Evolutionary conservation across 2,329 filamentous ascomycete species (phyloP).

Genomic region (Fonsecaea monophora): DNA sequence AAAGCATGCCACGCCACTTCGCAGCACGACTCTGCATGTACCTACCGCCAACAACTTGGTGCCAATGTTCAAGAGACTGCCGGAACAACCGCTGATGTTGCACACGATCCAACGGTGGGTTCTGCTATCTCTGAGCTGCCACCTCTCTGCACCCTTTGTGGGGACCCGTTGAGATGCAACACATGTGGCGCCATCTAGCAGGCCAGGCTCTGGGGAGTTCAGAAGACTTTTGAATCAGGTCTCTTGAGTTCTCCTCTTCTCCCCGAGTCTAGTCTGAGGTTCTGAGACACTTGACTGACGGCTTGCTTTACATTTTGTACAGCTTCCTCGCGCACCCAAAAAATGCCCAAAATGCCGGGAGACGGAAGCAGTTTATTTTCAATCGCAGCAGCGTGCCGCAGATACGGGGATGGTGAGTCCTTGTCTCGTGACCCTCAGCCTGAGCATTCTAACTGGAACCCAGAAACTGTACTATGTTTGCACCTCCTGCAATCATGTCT

Average conservation of each 20-base stretch:
- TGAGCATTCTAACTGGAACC: constrained; percentile 6
- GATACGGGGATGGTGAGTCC: constrained; percentile 94
- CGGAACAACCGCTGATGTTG: constrained; percentile 96
- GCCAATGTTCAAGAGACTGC: constrained; percentile 93
- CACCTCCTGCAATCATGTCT: constrained; percentile 90
- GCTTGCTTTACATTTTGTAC: constrained; percentile 45
- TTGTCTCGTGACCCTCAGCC: constrained; percentile 18
- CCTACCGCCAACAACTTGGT: constrained; percentile 93
- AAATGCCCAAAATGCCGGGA: constrained; percentile 84
- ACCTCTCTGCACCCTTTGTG: constrained; percentile 64
- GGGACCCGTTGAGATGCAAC: constrained; percentile 62
- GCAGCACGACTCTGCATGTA: constrained; percentile 83
- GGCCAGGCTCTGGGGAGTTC: constrained; percentile 41
- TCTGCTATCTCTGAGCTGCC: constrained; percentile 45
- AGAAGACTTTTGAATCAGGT: neutral
- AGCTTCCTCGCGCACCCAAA: constrained; percentile 91
- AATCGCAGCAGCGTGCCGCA: constrained; percentile 94
- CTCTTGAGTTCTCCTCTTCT: constrained; percentile 6
- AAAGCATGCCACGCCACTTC: constrained; percentile 93
- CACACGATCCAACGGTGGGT: constrained; percentile 98
- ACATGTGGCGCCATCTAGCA: constrained; percentile 56
- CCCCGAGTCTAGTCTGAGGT: constrained; percentile 29
- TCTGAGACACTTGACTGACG: constrained; percentile 46
- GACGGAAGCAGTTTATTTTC: constrained; percentile 95
- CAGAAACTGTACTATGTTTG: constrained; percentile 95